phyloP scores from a whole-genome alignment of 1,284 basidiomycete genomes.

The Pseudozyma flocculosa region DNA sequence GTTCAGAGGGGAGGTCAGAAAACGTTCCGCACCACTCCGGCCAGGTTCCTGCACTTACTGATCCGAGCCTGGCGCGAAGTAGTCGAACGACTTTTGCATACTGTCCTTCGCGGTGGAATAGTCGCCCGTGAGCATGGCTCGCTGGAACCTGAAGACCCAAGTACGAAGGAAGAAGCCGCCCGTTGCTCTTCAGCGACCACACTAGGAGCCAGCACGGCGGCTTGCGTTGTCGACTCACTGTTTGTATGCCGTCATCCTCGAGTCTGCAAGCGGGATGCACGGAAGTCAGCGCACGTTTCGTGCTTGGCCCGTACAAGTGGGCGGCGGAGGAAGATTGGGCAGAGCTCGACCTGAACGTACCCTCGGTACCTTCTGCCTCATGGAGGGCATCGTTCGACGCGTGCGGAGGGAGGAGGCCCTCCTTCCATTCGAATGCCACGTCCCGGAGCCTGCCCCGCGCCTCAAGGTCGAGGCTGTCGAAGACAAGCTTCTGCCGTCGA shows the following conservation, averaged over 20 bases:
- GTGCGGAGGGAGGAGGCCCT: not conserved
- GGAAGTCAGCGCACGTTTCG: too few relatives aligned
- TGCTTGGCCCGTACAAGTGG: too few relatives aligned
- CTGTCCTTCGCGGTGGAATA: constrained; percentile 28
- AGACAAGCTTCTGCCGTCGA: constrained; percentile 25
- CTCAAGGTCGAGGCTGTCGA: constrained; percentile 34
- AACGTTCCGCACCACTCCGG: too few relatives aligned
- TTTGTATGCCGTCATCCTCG: too few relatives aligned
- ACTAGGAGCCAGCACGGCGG: too few relatives aligned
- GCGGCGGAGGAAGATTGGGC: too few relatives aligned
- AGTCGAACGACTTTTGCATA: constrained; percentile 38
- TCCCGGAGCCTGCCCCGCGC: constrained; percentile 15
- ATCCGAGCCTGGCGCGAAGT: constrained; percentile 33
- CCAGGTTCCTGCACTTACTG: constrained; percentile 1
- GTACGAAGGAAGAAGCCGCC: too few relatives aligned
- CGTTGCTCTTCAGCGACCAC: too few relatives aligned
- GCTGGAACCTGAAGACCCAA: constrained; percentile 12
- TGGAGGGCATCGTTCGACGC: not conserved
- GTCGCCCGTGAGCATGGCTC: constrained; percentile 26
- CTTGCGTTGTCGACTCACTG: too few relatives aligned
- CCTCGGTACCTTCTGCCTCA: not conserved
- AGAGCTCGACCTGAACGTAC: too few relatives aligned
- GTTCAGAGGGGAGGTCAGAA: too few relatives aligned
- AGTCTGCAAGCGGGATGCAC: too few relatives aligned
- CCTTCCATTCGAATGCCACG: constrained; percentile 19